Conservation (phyloP, 1,284 basidiomycete species). For the Sanghuangporus baumii region DNA sequence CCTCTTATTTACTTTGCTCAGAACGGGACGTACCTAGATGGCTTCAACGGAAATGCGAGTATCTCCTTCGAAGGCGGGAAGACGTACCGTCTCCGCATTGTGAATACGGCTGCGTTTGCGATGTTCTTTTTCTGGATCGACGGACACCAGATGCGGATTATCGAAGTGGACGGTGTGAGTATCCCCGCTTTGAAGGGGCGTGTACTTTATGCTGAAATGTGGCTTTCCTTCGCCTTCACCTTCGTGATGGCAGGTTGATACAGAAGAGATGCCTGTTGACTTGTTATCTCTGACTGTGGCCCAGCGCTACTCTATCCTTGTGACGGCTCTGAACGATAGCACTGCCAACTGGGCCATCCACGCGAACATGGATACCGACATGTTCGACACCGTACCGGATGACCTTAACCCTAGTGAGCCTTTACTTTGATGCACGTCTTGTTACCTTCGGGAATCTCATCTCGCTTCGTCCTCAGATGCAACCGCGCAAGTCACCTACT, state of each 20-base stretch:
- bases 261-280: slow-evolving; percentile 66
- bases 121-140: slow-evolving; percentile 88
- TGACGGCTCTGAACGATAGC: slow-evolving; percentile 85
- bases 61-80: slow-evolving; percentile 80
- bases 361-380: slow-evolving; percentile 80
- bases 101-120: slow-evolving; percentile 73
- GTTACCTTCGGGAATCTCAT: neutral
- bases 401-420: slow-evolving; percentile 67
- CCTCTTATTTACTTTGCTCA: slow-evolving; percentile 83
- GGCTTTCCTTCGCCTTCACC: neutral
- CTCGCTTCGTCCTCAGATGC: slow-evolving; percentile 43
- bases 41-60: slow-evolving; percentile 84
- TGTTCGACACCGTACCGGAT: slow-evolving; percentile 81
- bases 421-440: neutral
- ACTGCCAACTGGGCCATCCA: slow-evolving; percentile 83
- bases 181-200: neutral
- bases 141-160: slow-evolving; percentile 86
- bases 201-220: neutral
- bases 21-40: slow-evolving; percentile 66
- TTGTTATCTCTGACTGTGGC: slow-evolving; percentile 74
- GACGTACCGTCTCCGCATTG: slow-evolving; percentile 70
- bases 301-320: slow-evolving; percentile 91
- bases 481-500: slow-evolving; percentile 73
- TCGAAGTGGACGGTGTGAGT: slow-evolving; percentile 83
- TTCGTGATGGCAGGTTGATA: slow-evolving; percentile 54